phyloP scores from a whole-genome alignment of 306 rosid genomes.

The Purshia tridentata region DNA sequence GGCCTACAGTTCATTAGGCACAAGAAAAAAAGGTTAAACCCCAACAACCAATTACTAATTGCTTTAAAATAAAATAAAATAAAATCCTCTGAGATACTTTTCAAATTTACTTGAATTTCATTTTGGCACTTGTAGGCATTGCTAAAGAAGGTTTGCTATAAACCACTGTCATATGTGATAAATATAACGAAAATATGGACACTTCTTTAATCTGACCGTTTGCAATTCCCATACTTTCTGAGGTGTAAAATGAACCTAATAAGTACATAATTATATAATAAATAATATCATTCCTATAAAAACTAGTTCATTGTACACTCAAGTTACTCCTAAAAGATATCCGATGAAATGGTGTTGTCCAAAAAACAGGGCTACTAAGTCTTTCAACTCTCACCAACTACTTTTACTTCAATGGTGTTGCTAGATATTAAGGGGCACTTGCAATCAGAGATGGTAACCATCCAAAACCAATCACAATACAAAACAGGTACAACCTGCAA shows the following conservation, averaged over 20 bases:
- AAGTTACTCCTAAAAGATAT: background rate
- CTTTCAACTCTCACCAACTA: background rate
- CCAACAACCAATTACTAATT: background rate
- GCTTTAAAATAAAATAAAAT: background rate
- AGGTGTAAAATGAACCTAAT: too few relatives aligned
- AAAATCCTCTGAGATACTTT: background rate
- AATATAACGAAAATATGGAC: background rate
- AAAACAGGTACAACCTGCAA: too few relatives aligned
- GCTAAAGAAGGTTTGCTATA: background rate
- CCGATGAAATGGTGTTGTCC: background rate
- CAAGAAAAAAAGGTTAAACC: slow-evolving; percentile 13
- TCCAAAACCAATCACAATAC: too few relatives aligned
- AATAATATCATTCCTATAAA: background rate
- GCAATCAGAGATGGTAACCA: too few relatives aligned
- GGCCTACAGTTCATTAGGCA: slow-evolving; percentile 54
- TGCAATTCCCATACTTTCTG: too few relatives aligned
- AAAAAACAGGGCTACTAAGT: background rate
- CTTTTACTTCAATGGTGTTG: too few relatives aligned
- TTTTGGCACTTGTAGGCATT: background rate
- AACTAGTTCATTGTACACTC: background rate
- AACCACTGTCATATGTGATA: background rate
- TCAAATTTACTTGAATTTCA: background rate
- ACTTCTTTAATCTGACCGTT: background rate
- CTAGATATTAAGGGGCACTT: too few relatives aligned
- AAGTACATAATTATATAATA: too few relatives aligned